Base-by-base conservation (phyloP, 2,329 filamentous ascomycete species). In the Cladosporium cucumerinum region DNA sequence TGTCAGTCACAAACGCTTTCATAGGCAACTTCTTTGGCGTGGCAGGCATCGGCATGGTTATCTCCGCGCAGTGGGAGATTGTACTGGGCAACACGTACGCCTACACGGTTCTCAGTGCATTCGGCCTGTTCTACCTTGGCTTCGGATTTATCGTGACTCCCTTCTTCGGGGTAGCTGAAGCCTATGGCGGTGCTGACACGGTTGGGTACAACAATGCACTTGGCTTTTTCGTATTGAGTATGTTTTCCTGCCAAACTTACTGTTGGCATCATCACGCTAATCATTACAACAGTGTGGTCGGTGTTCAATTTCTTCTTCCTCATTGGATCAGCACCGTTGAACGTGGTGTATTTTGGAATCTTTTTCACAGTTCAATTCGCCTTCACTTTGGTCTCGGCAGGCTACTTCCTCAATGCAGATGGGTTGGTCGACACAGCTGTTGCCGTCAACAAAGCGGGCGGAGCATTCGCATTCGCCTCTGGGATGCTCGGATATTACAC, bases 21-120 rank as follows among this genome's bases (percentile, higher is more conserved):
- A 78, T 86, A 39, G 84, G 78, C 4, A 84, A 85, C 66, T 84
- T 85, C 74, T 85, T 84, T 74, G 84, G 84, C 66, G 74, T 80
- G 3, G 78, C 78, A 3, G 82, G 80, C 0, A 78, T 86, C 59
- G 83, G 83, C 0, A 78, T 86, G 66, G 75, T 86, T 0, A 75
- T 86, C 1, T 82, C 82, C 0, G 84, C 84, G 5, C 83, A 86
- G 68, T 86, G 84, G 84, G 83, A 85, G 69, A 71, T 86, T 0
- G 79, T 81, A 0, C 74, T 80, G 12, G 84, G 84, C 0, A 85
- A 86, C 61, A 81, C 79, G 0, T 74, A 84, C 63, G 78, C 78
- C 0, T 86, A 86, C 64, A 85, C 82, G 0, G 81, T 84, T 0
- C 79, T 85, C 39, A 82, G 80, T 65, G 83, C 83, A 7, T 86